These are phyloP conservation scores for Aspergillus pseudoglaucus DNA, from an alignment of 2,329 filamentous ascomycete genomes.

Conservation along the genomic window DNA sequence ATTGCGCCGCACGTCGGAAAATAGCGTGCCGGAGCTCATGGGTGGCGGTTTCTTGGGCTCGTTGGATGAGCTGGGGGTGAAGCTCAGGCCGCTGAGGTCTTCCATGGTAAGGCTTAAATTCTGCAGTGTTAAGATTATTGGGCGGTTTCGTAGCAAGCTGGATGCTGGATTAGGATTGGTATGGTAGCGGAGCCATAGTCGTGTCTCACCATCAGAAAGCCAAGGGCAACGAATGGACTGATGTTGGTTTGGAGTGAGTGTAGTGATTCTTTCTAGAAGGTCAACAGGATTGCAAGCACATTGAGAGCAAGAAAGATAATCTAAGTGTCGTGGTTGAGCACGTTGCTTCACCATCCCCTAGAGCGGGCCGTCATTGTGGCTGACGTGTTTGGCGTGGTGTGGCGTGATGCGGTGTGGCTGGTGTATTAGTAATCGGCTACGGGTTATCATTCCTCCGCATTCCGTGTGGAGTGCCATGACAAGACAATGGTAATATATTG, in stretches of 20 bases:
- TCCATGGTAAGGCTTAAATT: constrained; percentile 31
- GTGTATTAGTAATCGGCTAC: too few species aligned
- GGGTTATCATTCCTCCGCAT: too few species aligned
- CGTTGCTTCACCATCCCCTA: constrained; percentile 3
- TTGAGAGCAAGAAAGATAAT: neutral
- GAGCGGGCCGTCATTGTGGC: constrained; percentile 11
- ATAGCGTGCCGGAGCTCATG: constrained; percentile 29
- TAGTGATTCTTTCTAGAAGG: neutral
- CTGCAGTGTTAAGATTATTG: neutral
- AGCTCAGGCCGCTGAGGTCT: constrained; percentile 42
- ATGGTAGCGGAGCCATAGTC: constrained; percentile 9
- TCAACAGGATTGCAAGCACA: neutral
- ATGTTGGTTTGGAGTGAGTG: neutral
- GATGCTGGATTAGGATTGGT: constrained; percentile 14
- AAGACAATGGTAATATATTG: too few species aligned
- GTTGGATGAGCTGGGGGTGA: constrained; percentile 31
- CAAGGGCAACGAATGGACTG: constrained; percentile 4
- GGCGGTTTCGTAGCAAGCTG: neutral
- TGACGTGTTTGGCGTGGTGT: neutral
- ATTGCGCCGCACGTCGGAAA: constrained; percentile 31
- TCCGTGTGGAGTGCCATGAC: too few species aligned
- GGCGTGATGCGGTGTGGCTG: neutral
- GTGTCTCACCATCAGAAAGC: constrained; percentile 6
- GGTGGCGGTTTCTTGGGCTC: constrained; percentile 31
- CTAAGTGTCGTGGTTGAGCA: neutral